Evolutionary conservation across 257 asterid genomes (phyloP), one percentile per base, ranked within the genome.

Genomic region (Misopates orontium): DNA sequence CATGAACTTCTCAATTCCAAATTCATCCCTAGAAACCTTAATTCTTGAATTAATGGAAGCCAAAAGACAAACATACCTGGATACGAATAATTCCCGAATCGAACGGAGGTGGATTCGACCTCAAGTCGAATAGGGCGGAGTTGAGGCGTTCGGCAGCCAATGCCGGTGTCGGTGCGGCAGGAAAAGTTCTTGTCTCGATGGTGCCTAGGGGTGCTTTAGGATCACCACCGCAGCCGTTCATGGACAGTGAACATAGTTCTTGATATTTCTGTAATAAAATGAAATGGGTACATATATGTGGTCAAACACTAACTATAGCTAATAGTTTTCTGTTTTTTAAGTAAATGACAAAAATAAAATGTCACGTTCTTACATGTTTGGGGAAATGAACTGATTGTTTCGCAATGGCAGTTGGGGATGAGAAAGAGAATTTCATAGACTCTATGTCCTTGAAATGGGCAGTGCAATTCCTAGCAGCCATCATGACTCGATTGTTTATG

Each of bases 61-160:
- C 22, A 17, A 55, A 56, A 17, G 42, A 20, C 16, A 47, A 16
- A 51, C 60, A 19, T 77, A 85, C 98, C 98, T 92, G 85, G 18
- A 92, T 78, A 45, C 97, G 89, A 51, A 92, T 89, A 36, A 92
- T 74, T 61, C 98, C 98, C 4, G 97, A 92, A 2, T 73, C 74
- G 0, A 60, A 65, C 1, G 80, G 69, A 0, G 86, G 79, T 24
- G 83, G 78, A 23, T 49, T 49, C 31, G 77, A 60, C 48, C 77
- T 79, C 77, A 91, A 73, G 16, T 85, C 78, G 44, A 71, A 84
- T 44, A 92, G 49, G 79, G 89, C 88, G 31, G 91, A 79, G 66
- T 71, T 81, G 65, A 92, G 93, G 59, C 81, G 74, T 49, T 84
- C 91, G 60, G 82, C 69, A 10, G 96, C 98, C 76, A 73, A 53